Evolutionary conservation across 1,284 basidiomycete species (phyloP).

Genomic region (Rhodotorula sp.): DNA sequence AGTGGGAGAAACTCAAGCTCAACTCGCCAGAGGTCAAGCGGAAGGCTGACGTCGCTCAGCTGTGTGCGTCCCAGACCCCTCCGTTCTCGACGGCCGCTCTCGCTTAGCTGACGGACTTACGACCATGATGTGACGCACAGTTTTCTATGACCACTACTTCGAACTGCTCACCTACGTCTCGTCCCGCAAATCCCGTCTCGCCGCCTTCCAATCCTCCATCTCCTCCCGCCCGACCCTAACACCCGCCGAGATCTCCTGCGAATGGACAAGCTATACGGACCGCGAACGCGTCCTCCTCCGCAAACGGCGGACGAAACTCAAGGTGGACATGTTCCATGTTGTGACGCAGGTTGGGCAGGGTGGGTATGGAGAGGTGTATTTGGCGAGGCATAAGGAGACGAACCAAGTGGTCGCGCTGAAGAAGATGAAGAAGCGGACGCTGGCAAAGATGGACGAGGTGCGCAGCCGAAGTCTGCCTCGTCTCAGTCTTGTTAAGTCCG

Average conservation of each 20-base stretch:
- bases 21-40: conserved; percentile 81
- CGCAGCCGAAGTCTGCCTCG: conserved; percentile 16
- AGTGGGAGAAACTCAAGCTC: conserved; percentile 81
- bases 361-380: conserved; percentile 91
- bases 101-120: background rate
- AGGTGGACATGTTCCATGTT: conserved; percentile 86
- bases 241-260: conserved; percentile 53
- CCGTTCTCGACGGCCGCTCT: background rate
- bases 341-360: conserved; percentile 96
- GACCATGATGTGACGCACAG: background rate
- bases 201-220: conserved; percentile 80
- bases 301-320: conserved; percentile 78
- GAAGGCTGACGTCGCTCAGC: conserved; percentile 90
- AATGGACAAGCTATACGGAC: conserved; percentile 86
- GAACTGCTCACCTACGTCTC: conserved; percentile 84
- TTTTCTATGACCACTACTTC: conserved; percentile 52
- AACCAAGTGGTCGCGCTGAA: conserved; percentile 93
- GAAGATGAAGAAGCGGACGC: conserved; percentile 88
- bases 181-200: conserved; percentile 73
- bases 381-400: conserved; percentile 85
- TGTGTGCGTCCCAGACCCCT: conserved; percentile 63
- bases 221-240: conserved; percentile 59
- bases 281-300: conserved; percentile 87
- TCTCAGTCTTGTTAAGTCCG: conserved; percentile 2
- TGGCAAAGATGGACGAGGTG: conserved; percentile 96